These are phyloP conservation scores for Emergomyces pasteurianus DNA, from an alignment of 2,329 filamentous ascomycete genomes.

Conservation along the genomic window DNA sequence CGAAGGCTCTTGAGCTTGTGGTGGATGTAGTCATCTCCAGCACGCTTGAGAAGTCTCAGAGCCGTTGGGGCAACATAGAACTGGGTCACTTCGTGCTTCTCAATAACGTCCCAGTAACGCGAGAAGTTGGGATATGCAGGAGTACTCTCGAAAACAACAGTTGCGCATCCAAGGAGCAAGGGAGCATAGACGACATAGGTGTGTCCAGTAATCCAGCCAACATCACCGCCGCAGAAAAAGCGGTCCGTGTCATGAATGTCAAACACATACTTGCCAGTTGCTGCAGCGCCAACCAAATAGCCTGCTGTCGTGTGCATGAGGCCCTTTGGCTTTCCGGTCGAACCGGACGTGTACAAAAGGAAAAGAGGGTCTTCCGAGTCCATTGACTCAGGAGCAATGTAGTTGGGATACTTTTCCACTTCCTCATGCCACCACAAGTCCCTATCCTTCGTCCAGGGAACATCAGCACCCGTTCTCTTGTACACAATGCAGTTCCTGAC, in stretches of 20 bases:
- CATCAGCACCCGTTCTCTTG: slow-evolving; percentile 86
- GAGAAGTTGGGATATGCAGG: slow-evolving; percentile 97
- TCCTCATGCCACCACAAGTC: slow-evolving; percentile 99
- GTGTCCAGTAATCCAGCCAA: slow-evolving; percentile 98
- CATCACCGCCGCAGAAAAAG: slow-evolving; percentile 96
- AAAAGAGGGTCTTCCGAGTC: slow-evolving; percentile 93
- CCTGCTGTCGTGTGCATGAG: slow-evolving; percentile 96
- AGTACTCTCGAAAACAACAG: slow-evolving; percentile 95
- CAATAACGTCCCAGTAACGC: slow-evolving; percentile 96
- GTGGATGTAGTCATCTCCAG: slow-evolving; percentile 84
- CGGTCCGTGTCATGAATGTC: slow-evolving; percentile 89
- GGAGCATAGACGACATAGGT: slow-evolving; percentile 97
- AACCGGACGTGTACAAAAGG: slow-evolving; percentile 94
- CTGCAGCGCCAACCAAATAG: slow-evolving; percentile 84
- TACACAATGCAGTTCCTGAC: slow-evolving; percentile 79
- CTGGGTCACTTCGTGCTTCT: slow-evolving; percentile 87
- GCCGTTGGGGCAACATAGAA: slow-evolving; percentile 98
- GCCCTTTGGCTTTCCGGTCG: slow-evolving; percentile 97
- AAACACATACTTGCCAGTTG: slow-evolving; percentile 97
- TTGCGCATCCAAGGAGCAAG: slow-evolving; percentile 80
- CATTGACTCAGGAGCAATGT: slow-evolving; percentile 80
- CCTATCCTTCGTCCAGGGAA: slow-evolving; percentile 78
- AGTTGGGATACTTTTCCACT: slow-evolving; percentile 88
- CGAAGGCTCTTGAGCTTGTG: slow-evolving; percentile 79
- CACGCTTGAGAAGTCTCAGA: slow-evolving; percentile 83